Percentiles rank a stretch among this genome's conserved stretches.
Evolutionary conservation across 805 yeast genomes (phyloP).

Genomic region (Hanseniaspora clermontiae): DNA sequence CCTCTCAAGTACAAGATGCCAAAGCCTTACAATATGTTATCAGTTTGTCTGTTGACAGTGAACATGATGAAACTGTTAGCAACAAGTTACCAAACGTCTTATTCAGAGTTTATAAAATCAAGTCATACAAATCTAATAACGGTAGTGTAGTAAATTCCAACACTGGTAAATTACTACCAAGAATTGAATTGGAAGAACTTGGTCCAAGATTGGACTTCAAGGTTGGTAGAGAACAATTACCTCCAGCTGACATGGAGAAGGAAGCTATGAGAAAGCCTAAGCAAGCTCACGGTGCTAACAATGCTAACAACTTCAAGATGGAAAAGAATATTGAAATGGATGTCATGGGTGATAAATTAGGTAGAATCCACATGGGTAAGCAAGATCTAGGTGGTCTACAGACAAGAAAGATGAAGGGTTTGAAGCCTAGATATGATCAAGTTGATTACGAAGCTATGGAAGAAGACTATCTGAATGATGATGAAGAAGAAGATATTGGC

Average conservation of each 20-base stretch:
- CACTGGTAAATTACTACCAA: conserved; percentile 50
- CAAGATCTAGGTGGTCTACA: conserved; percentile 85
- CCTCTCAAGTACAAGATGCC: conserved; percentile 72
- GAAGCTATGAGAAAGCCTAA: conserved; percentile 75
- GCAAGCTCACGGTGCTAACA: conserved; percentile 30
- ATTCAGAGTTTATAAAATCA: conserved; percentile 82
- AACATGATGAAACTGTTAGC: conserved; percentile 44
- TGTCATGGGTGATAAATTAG: conserved; percentile 88
- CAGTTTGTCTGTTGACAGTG: conserved; percentile 64
- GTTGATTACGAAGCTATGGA: conserved; percentile 42
- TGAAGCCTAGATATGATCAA: conserved; percentile 78
- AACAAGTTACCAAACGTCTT: conserved; percentile 63
- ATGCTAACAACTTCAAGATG: conserved; percentile 38
- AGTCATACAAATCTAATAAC: conserved; percentile 70
- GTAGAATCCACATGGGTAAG: conserved; percentile 89
- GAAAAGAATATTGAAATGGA: conserved; percentile 85
- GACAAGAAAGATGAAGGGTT: conserved; percentile 97
- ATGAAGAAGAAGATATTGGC: conserved; percentile 26
- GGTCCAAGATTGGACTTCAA: conserved; percentile 93
- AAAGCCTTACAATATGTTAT: conserved; percentile 90
- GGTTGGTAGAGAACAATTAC: conserved; percentile 71
- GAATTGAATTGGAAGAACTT: conserved; percentile 86
- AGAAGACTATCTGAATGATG: conserved; percentile 36
- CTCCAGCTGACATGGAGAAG: conserved; percentile 78
- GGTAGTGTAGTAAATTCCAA: conserved; percentile 18